Conservation (phyloP, 495 filamentous ascomycete genomes). For the Aspergillus conjunctus region DNA sequence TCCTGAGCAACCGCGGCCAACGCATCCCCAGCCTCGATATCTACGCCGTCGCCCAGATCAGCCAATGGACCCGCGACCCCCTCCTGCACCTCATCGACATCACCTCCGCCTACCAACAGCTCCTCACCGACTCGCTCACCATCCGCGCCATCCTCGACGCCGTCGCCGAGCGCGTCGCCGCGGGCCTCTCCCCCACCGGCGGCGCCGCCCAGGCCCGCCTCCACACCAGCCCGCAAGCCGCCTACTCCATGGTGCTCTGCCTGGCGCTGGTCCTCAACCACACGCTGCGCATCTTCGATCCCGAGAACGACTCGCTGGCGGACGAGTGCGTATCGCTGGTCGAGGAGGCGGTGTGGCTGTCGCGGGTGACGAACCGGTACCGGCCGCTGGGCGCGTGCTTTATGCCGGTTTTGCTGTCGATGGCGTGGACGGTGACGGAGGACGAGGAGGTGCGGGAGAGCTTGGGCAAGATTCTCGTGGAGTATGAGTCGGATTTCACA, state of each 20-base stretch:
- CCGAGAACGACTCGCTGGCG: conserved; percentile 14
- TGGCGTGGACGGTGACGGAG: conserved; percentile 24
- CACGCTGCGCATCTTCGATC: conserved; percentile 31
- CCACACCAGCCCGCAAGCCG: conserved; percentile 29
- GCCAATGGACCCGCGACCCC: conserved; percentile 26
- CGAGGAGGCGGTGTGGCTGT: conserved; percentile 26
- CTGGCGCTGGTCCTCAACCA: conserved; percentile 35
- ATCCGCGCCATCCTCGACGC: conserved; percentile 19
- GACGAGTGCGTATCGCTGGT: conserved; percentile 24
- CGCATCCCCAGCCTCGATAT: conserved; percentile 21
- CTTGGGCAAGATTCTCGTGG: conserved; percentile 14
- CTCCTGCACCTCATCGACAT: conserved; percentile 28
- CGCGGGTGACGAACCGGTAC: conserved; percentile 18
- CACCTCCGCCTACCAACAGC: conserved; percentile 19
- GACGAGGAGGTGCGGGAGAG: conserved; percentile 12
- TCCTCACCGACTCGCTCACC: conserved; percentile 20
- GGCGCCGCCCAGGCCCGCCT: neutral
- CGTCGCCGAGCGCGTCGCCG: neutral
- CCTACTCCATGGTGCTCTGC: conserved; percentile 27
- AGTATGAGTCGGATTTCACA: conserved; percentile 25
- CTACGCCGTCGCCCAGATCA: conserved; percentile 26
- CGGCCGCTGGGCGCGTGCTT: conserved; percentile 30
- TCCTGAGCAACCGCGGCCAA: neutral
- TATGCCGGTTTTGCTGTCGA: conserved; percentile 24
- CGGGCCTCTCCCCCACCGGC: neutral